phyloP scores from a whole-genome alignment of 1,284 basidiomycete genomes.

The Leccinum colubrinum region DNA sequence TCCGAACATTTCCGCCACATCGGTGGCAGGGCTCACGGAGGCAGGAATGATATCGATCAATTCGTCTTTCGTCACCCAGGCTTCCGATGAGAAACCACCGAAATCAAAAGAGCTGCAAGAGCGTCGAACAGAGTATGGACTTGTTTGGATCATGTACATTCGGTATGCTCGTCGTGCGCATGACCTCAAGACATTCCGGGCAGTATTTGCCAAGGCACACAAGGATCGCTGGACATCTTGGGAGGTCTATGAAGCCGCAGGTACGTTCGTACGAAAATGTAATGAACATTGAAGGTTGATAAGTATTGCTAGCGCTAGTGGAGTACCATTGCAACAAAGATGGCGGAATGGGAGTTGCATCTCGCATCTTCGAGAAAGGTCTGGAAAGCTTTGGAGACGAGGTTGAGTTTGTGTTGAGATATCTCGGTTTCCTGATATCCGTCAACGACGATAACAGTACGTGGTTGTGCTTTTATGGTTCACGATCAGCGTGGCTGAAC shows the following conservation, averaged over 20 bases:
- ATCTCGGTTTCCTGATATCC: conserved; percentile 91
- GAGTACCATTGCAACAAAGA: conserved; percentile 96
- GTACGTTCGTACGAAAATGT: conserved; percentile 43
- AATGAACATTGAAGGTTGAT: conserved; percentile 9
- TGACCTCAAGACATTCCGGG: conserved; percentile 68
- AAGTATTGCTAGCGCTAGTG: conserved; percentile 68
- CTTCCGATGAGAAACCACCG: conserved; percentile 46
- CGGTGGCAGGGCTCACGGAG: conserved; percentile 22
- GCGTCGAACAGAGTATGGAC: conserved; percentile 63
- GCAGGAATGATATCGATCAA: conserved; percentile 32
- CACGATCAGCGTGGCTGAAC: background rate
- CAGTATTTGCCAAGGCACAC: conserved; percentile 82
- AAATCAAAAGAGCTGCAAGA: conserved; percentile 57
- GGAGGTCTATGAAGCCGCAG: conserved; percentile 93
- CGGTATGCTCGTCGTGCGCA: conserved; percentile 53
- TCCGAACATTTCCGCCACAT: conserved; percentile 15
- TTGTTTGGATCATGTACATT: conserved; percentile 88
- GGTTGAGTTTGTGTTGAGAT: conserved; percentile 83
- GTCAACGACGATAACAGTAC: conserved; percentile 96
- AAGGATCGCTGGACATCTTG: conserved; percentile 86
- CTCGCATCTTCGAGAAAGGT: conserved; percentile 94
- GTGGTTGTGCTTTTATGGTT: conserved; percentile 18
- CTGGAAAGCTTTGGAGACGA: conserved; percentile 84
- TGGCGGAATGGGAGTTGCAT: conserved; percentile 66
- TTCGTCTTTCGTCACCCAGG: conserved; percentile 42